These are phyloP conservation scores for Pyrrhoderma noxium DNA, from an alignment of 1,284 basidiomycete species.

Conservation along the genomic window DNA sequence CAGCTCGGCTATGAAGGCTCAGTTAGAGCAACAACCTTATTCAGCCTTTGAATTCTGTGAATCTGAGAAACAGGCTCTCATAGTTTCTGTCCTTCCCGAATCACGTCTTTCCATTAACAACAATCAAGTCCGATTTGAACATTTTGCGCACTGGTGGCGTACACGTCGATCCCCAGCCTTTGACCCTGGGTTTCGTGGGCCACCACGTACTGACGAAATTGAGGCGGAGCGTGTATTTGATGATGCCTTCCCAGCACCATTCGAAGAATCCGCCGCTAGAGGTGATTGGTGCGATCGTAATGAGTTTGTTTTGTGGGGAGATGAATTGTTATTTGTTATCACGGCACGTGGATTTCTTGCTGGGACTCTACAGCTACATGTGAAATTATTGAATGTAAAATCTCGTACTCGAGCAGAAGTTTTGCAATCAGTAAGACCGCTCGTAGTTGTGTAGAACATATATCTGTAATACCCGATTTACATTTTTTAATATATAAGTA, in stretches of 20 bases:
- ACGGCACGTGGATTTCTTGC: constrained; percentile 17
- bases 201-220: not conserved
- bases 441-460: not conserved
- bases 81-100: constrained; percentile 18
- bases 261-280: constrained; percentile 7
- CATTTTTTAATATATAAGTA: not conserved
- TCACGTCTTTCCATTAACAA: constrained; percentile 14
- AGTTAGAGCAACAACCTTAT: constrained; percentile 17
- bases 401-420: constrained; percentile 17
- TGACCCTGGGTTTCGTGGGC: not conserved
- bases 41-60: constrained; percentile 18
- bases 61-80: constrained; percentile 1
- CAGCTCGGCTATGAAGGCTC: constrained; percentile 6
- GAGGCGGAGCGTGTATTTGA: constrained; percentile 16
- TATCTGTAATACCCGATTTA: not conserved
- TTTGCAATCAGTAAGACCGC: constrained; percentile 15
- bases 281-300: constrained; percentile 14
- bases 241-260: constrained; percentile 12
- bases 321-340: constrained; percentile 19
- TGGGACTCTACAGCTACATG: constrained; percentile 18
- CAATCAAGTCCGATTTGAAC: constrained; percentile 10
- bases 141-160: constrained; percentile 18
- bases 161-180: too few relatives aligned
- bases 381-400: constrained; percentile 18
- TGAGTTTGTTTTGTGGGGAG: constrained; percentile 19